A percentile compares a stretch with the other conserved stretches of the same genome.
Evolutionary conservation across 805 yeast species (phyloP).

Genomic region (Candida pini): DNA sequence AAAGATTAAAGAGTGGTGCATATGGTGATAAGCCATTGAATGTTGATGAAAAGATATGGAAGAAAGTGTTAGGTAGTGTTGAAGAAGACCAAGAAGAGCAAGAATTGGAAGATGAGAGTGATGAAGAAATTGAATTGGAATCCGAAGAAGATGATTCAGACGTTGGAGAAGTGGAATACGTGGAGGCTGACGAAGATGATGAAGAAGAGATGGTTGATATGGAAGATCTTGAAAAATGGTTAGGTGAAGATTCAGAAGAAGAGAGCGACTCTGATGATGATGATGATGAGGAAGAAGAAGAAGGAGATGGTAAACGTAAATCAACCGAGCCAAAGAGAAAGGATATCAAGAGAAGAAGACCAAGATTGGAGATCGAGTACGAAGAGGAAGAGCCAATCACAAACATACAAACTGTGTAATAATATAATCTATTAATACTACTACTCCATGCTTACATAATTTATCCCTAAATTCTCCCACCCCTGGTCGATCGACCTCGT

Average conservation of each 20-base stretch:
- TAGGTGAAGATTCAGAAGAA: constrained; percentile 34
- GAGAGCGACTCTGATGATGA: constrained; percentile 31
- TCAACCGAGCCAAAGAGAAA: constrained; percentile 30
- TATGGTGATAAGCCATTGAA: constrained; percentile 97
- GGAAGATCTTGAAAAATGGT: constrained; percentile 91
- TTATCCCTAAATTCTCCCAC: too few species aligned
- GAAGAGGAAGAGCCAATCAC: constrained; percentile 40
- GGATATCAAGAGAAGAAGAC: constrained; percentile 49
- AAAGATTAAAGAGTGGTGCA: constrained; percentile 94
- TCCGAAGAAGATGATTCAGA: constrained; percentile 45
- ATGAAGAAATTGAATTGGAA: constrained; percentile 36
- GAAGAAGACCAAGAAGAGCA: constrained; percentile 52
- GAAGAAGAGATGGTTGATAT: constrained; percentile 87
- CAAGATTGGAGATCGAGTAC: constrained; percentile 71
- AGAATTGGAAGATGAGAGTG: constrained; percentile 54
- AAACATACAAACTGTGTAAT: constrained; percentile 18
- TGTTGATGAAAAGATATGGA: constrained; percentile 95
- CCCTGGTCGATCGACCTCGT: too few species aligned
- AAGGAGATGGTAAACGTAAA: constrained; percentile 9
- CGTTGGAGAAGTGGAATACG: constrained; percentile 78
- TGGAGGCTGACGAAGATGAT: constrained; percentile 83
- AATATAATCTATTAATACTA: too few species aligned
- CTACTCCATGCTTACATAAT: too few species aligned
- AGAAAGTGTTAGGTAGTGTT: constrained; percentile 75
- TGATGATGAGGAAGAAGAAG: constrained; percentile 26